Percentiles rank a stretch among this genome's conserved stretches.
Evolutionary conservation across 2,329 filamentous ascomycete species (phyloP).

Genomic region (Ophiocordyceps camponoti-floridani): DNA sequence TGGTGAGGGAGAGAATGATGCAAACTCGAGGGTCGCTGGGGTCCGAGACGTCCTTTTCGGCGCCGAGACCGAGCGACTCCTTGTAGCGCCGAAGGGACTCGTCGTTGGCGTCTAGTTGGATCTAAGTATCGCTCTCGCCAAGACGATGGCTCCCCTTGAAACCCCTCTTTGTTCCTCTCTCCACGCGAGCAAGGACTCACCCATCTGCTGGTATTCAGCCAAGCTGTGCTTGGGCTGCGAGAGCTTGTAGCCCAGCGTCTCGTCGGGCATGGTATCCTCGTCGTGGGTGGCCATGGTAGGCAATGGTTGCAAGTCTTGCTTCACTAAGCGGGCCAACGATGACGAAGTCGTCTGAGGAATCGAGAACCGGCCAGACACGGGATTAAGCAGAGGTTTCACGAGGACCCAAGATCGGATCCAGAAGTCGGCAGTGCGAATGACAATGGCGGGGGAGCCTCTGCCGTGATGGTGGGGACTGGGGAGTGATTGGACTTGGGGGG

Average conservation of each 20-base stretch:
- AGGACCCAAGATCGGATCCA: not conserved
- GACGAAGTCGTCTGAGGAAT: too few species aligned
- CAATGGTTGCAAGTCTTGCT: not conserved
- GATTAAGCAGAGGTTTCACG: not conserved
- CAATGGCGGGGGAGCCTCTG: not conserved
- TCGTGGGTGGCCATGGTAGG: conserved; percentile 47
- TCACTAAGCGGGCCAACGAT: not conserved
- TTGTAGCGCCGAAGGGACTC: conserved; percentile 97
- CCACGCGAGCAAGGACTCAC: conserved; percentile 30
- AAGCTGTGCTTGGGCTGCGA: conserved; percentile 93
- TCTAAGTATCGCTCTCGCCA: not conserved
- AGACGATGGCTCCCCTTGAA: not conserved
- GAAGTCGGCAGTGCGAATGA: not conserved
- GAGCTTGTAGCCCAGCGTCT: conserved; percentile 93
- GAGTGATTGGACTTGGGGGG: not conserved
- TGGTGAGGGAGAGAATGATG: conserved; percentile 80
- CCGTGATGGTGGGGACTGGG: not conserved
- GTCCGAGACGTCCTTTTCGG: conserved; percentile 54
- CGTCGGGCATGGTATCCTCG: conserved; percentile 72
- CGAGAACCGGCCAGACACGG: too few species aligned
- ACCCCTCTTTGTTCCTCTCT: too few species aligned
- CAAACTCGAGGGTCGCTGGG: conserved; percentile 74
- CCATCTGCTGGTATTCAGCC: conserved; percentile 85
- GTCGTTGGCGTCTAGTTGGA: conserved; percentile 44
- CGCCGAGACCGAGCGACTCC: conserved; percentile 75